Conservation (phyloP, 495 filamentous ascomycete genomes). For the Penicillium salamii region DNA sequence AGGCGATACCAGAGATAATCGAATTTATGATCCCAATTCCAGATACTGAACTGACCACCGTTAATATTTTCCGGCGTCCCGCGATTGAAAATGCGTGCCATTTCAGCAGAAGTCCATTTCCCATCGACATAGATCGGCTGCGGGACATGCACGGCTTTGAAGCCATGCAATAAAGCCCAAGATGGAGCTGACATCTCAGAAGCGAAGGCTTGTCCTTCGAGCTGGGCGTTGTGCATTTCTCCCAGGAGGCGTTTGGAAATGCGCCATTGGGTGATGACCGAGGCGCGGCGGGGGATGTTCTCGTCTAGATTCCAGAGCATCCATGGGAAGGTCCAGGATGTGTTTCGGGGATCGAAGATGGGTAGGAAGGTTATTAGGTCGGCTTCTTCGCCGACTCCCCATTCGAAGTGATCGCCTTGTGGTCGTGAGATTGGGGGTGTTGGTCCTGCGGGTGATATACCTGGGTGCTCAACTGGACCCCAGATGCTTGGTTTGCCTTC, state of each 20-base stretch:
- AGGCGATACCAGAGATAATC: conserved; percentile 3
- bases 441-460: conserved; percentile 56
- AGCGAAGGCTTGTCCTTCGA: conserved; percentile 53
- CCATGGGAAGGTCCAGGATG: conserved; percentile 56
- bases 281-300: conserved; percentile 52
- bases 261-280: conserved; percentile 5
- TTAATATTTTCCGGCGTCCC: conserved; percentile 17
- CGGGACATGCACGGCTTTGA: conserved; percentile 43
- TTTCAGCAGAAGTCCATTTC: conserved; percentile 41
- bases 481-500: conserved; percentile 51
- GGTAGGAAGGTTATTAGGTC: conserved; percentile 69
- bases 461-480: conserved; percentile 53
- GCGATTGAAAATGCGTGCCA: conserved; percentile 59
- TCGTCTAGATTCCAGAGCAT: conserved; percentile 54
- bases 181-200: conserved; percentile 67
- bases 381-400: conserved; percentile 72
- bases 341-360: conserved; percentile 62
- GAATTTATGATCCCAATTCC: conserved; percentile 14
- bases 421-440: conserved; percentile 51
- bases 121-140: conserved; percentile 67
- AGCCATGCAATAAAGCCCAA: conserved; percentile 61
- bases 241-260: not conserved
- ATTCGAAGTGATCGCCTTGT: conserved; percentile 59
- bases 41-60: conserved; percentile 10
- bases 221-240: not conserved